Conservation (phyloP, 768 basidiomycete genomes). For the Tephrocybe rancida region DNA sequence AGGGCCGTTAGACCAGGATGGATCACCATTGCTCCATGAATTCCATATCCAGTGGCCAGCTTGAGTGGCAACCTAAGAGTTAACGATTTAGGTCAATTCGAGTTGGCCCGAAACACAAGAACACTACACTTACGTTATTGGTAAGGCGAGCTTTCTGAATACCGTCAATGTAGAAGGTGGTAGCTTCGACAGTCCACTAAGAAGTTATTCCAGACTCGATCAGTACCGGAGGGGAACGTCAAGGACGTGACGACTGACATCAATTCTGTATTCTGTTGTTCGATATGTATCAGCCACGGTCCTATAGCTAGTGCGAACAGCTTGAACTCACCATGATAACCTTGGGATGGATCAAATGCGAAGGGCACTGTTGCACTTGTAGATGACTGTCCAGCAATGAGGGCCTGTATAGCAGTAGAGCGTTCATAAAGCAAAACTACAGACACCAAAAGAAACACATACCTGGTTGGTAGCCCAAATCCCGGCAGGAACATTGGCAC, state of each 20-base stretch:
- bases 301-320: neutral
- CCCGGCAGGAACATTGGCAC: constrained; percentile 30
- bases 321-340: constrained; percentile 31
- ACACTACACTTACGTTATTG: constrained; percentile 23
- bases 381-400: constrained; percentile 17
- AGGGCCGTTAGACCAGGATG: constrained; percentile 37
- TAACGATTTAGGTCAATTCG: neutral
- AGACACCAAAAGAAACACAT: neutral
- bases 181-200: constrained; percentile 32
- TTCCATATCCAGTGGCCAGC: constrained; percentile 37
- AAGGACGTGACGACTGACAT: constrained; percentile 21
- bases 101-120: neutral
- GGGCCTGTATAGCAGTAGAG: constrained; percentile 16
- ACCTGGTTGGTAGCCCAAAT: constrained; percentile 41
- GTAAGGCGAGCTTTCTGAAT: constrained; percentile 30
- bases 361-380: constrained; percentile 28
- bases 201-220: neutral
- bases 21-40: constrained; percentile 36
- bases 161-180: constrained; percentile 37
- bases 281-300: neutral
- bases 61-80: constrained; percentile 28
- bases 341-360: constrained; percentile 32
- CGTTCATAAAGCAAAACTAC: neutral
- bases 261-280: constrained; percentile 35
- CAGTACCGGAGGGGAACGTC: neutral